These are phyloP conservation scores for Phytopythium aichiense DNA, from an alignment of 352 stramenopile species.

Conservation along the genomic window DNA sequence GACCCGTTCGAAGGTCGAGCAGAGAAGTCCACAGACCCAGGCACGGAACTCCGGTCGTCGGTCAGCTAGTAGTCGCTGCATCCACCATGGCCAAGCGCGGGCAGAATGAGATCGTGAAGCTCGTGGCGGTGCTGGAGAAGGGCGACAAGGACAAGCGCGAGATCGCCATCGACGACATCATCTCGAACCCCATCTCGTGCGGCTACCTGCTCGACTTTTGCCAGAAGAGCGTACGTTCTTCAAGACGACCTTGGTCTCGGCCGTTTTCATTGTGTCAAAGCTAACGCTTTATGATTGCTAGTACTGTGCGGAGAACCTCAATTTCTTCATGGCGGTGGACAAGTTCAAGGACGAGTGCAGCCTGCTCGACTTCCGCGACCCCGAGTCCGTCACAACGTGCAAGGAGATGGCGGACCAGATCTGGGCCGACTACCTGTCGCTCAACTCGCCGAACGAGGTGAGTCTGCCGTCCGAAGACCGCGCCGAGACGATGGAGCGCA, in stretches of 20 bases:
- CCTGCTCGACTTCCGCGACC: conserved; percentile 73
- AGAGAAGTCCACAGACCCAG: neutral
- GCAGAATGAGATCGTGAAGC: conserved; percentile 62
- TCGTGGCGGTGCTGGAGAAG: conserved; percentile 69
- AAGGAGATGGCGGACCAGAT: conserved; percentile 84
- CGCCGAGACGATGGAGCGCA: conserved; percentile 74
- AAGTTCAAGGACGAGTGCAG: conserved; percentile 83
- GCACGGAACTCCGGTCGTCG: neutral
- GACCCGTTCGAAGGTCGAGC: neutral
- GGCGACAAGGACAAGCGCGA: conserved; percentile 66
- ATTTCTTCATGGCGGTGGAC: conserved; percentile 86
- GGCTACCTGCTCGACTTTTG: conserved; percentile 85
- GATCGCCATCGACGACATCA: conserved; percentile 83
- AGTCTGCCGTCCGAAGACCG: conserved; percentile 76
- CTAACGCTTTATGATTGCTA: conserved; percentile 12
- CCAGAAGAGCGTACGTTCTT: conserved; percentile 66
- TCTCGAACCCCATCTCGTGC: conserved; percentile 81
- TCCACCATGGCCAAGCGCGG: conserved; percentile 57
- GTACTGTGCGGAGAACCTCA: conserved; percentile 83
- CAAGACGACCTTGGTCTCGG: neutral
- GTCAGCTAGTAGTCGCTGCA: neutral
- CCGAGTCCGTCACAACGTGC: conserved; percentile 72
- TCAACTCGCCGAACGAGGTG: conserved; percentile 84
- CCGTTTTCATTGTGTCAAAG: neutral
- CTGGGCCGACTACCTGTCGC: conserved; percentile 77